phyloP scores from a whole-genome alignment of 1,284 basidiomycete genomes.

The Ustilago hordei region DNA sequence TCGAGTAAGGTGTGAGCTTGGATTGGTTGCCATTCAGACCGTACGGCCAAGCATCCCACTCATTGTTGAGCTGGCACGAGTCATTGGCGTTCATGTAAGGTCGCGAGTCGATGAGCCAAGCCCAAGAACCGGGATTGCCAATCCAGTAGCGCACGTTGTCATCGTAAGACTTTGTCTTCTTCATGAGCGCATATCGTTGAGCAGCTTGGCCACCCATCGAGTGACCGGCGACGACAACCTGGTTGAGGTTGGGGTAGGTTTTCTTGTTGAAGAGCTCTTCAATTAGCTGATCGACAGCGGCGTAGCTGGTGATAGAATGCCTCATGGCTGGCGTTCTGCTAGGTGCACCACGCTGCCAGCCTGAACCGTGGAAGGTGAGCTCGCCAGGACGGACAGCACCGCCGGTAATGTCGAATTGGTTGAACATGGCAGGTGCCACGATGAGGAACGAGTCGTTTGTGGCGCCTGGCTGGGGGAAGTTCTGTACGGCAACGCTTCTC shows the following conservation, averaged over 20 bases:
- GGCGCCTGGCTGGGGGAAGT: slow-evolving; percentile 23
- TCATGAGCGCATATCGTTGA: slow-evolving; percentile 58
- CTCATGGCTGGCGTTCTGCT: slow-evolving; percentile 50
- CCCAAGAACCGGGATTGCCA: slow-evolving; percentile 58
- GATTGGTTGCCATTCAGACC: slow-evolving; percentile 59
- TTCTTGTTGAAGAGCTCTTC: slow-evolving; percentile 50
- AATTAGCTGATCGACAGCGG: slow-evolving; percentile 55
- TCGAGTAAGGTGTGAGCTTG: slow-evolving; percentile 37
- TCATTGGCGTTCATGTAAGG: slow-evolving; percentile 41
- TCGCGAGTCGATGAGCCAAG: slow-evolving; percentile 59
- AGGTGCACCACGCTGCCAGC: slow-evolving; percentile 57
- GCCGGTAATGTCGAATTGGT: slow-evolving; percentile 38
- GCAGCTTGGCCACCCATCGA: slow-evolving; percentile 61
- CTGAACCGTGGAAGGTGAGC: slow-evolving; percentile 38
- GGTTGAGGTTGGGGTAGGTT: slow-evolving; percentile 61
- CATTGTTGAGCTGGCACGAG: slow-evolving; percentile 33
- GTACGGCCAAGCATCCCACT: slow-evolving; percentile 64
- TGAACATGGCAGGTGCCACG: slow-evolving; percentile 40
- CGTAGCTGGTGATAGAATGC: slow-evolving; percentile 49
- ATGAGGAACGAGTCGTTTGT: slow-evolving; percentile 46
- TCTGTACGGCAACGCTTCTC: slow-evolving; percentile 38
- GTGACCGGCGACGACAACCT: slow-evolving; percentile 64
- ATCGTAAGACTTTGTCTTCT: slow-evolving; percentile 51
- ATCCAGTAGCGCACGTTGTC: slow-evolving; percentile 61
- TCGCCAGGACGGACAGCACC: slow-evolving; percentile 49